These are phyloP conservation scores for Agastache rugosa DNA, from an alignment of 257 asterid species.

Conservation along the genomic window DNA sequence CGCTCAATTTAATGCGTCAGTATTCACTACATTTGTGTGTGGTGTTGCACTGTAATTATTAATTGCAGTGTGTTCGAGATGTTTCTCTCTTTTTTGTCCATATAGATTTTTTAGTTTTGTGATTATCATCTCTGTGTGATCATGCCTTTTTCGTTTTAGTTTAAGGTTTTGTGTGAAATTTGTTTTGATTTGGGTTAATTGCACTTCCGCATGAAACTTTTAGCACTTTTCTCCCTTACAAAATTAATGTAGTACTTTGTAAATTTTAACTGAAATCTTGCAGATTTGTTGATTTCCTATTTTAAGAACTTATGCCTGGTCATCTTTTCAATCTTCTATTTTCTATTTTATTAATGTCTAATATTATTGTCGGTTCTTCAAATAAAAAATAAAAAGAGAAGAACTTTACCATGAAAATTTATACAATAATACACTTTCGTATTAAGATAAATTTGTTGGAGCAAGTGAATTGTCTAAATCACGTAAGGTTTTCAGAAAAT, in stretches of 20 bases:
- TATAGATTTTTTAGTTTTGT: neutral
- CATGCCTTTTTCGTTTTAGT: conserved; percentile 3
- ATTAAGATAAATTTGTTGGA: neutral
- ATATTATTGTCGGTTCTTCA: neutral
- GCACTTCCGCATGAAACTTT: neutral
- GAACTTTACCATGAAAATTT: neutral
- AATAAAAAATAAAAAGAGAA: neutral
- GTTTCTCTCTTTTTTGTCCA: neutral
- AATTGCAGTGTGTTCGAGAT: neutral
- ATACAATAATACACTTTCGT: neutral
- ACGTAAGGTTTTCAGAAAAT: neutral
- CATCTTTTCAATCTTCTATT: neutral
- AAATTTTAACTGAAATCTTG: neutral
- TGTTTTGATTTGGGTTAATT: conserved; percentile 14
- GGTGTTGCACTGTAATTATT: conserved; percentile 1
- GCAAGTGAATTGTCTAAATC: neutral
- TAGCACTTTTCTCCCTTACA: neutral
- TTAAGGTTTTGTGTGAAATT: neutral
- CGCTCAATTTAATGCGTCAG: neutral
- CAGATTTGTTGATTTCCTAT: conserved; percentile 6
- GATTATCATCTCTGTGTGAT: neutral
- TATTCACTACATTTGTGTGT: neutral
- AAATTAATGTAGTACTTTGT: neutral
- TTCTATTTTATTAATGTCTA: neutral
- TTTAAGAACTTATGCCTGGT: neutral